Conservation (phyloP, 2,329 filamentous ascomycete species). For the Colletotrichum zoysiae region DNA sequence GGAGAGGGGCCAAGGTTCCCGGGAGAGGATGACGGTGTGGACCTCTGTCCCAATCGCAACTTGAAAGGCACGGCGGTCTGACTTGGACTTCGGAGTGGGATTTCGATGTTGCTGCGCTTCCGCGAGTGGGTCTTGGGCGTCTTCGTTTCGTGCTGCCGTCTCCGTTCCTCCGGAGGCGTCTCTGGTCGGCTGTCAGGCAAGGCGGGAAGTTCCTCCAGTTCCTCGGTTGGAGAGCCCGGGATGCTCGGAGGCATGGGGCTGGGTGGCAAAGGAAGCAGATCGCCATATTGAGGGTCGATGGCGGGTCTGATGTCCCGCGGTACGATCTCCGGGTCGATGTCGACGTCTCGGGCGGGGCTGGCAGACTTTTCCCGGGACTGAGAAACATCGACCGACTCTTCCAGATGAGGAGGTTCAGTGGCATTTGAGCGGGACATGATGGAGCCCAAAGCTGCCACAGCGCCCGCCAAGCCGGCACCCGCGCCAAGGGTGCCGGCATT, state of each 20-base stretch:
- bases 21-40: constrained; percentile 57
- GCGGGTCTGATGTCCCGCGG: constrained; percentile 71
- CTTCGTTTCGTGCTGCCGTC: constrained; percentile 54
- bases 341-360: constrained; percentile 45
- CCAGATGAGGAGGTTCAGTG: constrained; percentile 58
- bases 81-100: constrained; percentile 64
- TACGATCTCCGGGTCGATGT: constrained; percentile 69
- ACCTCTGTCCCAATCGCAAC: constrained; percentile 64
- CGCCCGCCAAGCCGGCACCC: constrained; percentile 74
- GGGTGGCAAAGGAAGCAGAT: constrained; percentile 73
- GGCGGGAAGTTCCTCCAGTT: constrained; percentile 60
- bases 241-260: constrained; percentile 73
- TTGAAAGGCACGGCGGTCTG: constrained; percentile 70
- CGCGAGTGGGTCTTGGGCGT: constrained; percentile 60
- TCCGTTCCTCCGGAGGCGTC: constrained; percentile 64
- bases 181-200: constrained; percentile 72
- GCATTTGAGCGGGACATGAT: constrained; percentile 59
- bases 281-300: constrained; percentile 75
- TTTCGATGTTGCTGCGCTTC: constrained; percentile 62
- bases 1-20: constrained; percentile 56
- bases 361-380: constrained; percentile 18
- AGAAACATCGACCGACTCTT: constrained; percentile 46
- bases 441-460: constrained; percentile 57
- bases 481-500: constrained; percentile 77
- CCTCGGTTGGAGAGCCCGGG: constrained; percentile 61